These are phyloP conservation scores for Malassezia vespertilionis DNA, from an alignment of 1,284 basidiomycete species.

Conservation along the genomic window DNA sequence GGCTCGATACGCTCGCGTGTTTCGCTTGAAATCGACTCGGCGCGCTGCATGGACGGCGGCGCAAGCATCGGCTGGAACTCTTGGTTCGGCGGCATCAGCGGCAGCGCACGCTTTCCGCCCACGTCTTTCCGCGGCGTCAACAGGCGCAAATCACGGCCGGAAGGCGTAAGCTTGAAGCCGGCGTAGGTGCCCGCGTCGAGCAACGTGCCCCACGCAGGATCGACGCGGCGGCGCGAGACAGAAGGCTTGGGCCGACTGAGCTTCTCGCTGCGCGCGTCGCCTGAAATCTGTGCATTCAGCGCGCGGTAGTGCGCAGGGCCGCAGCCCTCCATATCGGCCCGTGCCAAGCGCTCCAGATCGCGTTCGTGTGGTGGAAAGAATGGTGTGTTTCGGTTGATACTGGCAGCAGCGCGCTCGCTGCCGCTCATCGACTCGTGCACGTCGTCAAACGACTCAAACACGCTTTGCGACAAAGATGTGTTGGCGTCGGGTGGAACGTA, in stretches of 20 bases:
- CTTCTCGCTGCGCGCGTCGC: slow-evolving; percentile 20
- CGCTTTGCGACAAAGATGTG: slow-evolving; percentile 21
- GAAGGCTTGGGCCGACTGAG: slow-evolving; percentile 15
- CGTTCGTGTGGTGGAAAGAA: slow-evolving; percentile 34
- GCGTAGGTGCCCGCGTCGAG: slow-evolving; percentile 34
- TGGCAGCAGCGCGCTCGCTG: slow-evolving; percentile 28
- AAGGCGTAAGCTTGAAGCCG: slow-evolving; percentile 33
- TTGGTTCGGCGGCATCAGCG: slow-evolving; percentile 9
- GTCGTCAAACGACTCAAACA: slow-evolving; percentile 32
- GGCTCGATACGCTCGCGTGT: neutral
- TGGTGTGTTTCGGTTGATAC: slow-evolving; percentile 39
- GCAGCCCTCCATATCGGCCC: slow-evolving; percentile 2
- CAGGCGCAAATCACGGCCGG: slow-evolving; percentile 29
- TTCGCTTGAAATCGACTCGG: neutral
- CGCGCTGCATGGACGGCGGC: neutral
- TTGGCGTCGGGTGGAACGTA: slow-evolving; percentile 28
- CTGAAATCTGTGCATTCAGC: slow-evolving; percentile 17
- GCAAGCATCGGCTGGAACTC: slow-evolving; percentile 13
- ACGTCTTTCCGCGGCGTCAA: slow-evolving; percentile 29
- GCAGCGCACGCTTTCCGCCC: slow-evolving; percentile 12
- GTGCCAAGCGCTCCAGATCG: slow-evolving; percentile 20
- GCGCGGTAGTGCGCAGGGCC: slow-evolving; percentile 11
- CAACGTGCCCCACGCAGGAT: slow-evolving; percentile 24
- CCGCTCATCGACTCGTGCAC: slow-evolving; percentile 32
- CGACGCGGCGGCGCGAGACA: slow-evolving; percentile 20